phyloP scores from a whole-genome alignment of 2,329 filamentous ascomycete species.

The Penicillium sp. region DNA sequence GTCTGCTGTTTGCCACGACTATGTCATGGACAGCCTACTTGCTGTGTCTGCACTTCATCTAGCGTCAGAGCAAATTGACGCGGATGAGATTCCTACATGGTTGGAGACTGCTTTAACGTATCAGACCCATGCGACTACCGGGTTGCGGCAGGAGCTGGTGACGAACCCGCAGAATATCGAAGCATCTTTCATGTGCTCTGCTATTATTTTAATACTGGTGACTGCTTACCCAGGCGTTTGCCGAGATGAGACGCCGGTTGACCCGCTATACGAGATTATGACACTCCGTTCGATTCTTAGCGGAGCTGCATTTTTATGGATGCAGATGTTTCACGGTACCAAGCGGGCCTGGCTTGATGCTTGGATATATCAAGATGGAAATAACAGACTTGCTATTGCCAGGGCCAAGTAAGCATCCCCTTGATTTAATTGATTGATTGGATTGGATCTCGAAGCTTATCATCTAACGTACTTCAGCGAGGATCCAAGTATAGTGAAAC shows the following conservation, averaged over 20 bases:
- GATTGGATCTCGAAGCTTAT: neutral
- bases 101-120: conserved; percentile 9
- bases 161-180: conserved; percentile 8
- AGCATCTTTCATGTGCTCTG: conserved; percentile 10
- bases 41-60: conserved; percentile 11
- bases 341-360: conserved; percentile 4
- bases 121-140: conserved; percentile 6
- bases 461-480: neutral
- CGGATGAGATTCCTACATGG: conserved; percentile 2
- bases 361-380: conserved; percentile 5
- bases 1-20: conserved; percentile 5
- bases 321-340: conserved; percentile 8
- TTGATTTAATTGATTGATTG: neutral
- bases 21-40: conserved; percentile 9
- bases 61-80: conserved; percentile 3
- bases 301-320: conserved; percentile 10
- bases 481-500: conserved; percentile 6
- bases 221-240: conserved; percentile 10
- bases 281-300: conserved; percentile 10
- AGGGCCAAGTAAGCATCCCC: neutral
- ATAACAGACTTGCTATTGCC: neutral
- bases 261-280: conserved; percentile 9
- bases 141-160: conserved; percentile 5
- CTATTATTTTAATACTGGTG: conserved; percentile 8
- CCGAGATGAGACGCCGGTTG: conserved; percentile 4